Evolutionary conservation across 805 yeast species (phyloP).

Genomic region (Phaffomyces antillensis): DNA sequence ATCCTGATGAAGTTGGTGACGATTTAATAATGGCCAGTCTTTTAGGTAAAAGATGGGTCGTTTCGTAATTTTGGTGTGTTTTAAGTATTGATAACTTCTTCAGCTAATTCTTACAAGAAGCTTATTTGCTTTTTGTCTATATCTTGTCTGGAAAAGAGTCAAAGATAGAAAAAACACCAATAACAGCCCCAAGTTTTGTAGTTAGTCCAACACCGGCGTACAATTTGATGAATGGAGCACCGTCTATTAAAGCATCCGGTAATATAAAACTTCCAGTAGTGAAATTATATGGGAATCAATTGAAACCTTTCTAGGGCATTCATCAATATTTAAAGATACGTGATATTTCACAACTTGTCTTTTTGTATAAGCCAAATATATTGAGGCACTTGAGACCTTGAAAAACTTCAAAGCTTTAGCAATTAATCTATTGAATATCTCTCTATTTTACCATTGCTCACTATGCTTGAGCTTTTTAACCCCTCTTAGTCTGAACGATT

Average conservation of each 20-base stretch:
- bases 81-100: constrained; percentile 36
- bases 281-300: constrained; percentile 65
- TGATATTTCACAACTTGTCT: constrained; percentile 45
- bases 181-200: constrained; percentile 31
- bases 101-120: constrained; percentile 31
- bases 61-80: constrained; percentile 25
- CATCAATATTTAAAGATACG: constrained; percentile 39
- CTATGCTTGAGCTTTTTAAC: constrained; percentile 34
- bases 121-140: constrained; percentile 30
- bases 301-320: constrained; percentile 48
- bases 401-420: constrained; percentile 34
- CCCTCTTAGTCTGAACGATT: constrained; percentile 35
- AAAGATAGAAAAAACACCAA: constrained; percentile 57
- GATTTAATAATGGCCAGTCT: constrained; percentile 6
- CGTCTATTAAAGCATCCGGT: constrained; percentile 55
- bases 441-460: constrained; percentile 44
- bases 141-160: constrained; percentile 34
- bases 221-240: constrained; percentile 51
- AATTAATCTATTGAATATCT: constrained; percentile 32
- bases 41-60: not conserved
- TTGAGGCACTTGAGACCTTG: constrained; percentile 44
- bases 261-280: constrained; percentile 46
- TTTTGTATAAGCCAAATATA: constrained; percentile 47
- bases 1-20: constrained; percentile 1
- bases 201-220: constrained; percentile 60